Percentiles rank a stretch among this genome's conserved stretches.
These are phyloP conservation scores for Phytophthora agathidicida DNA, from an alignment of 352 stramenopile species.

Conservation along the genomic window DNA sequence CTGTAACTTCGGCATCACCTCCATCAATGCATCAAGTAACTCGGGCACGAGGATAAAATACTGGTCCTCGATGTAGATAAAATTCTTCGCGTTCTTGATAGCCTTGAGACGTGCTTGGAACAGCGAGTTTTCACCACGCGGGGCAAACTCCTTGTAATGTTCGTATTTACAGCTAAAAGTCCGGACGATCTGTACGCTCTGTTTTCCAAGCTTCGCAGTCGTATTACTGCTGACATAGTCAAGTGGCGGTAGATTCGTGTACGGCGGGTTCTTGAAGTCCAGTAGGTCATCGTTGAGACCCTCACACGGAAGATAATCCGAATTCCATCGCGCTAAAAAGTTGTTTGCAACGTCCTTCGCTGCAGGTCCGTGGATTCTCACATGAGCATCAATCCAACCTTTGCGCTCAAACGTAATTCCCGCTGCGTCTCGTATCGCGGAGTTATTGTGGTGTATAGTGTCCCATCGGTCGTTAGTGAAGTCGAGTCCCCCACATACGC, in stretches of 20 bases:
- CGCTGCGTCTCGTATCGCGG: slow-evolving; percentile 32
- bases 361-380: slow-evolving; percentile 48
- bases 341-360: slow-evolving; percentile 53
- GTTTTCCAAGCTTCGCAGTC: slow-evolving; percentile 4
- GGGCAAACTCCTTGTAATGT: slow-evolving; percentile 55
- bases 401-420: slow-evolving; percentile 43
- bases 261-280: slow-evolving; percentile 47
- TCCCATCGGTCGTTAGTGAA: slow-evolving; percentile 66
- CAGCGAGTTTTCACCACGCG: slow-evolving; percentile 47
- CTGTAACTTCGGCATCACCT: slow-evolving; percentile 47
- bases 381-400: slow-evolving; percentile 58
- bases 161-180: slow-evolving; percentile 63
- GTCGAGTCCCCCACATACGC: slow-evolving; percentile 64
- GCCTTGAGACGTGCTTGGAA: slow-evolving; percentile 46
- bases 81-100: slow-evolving; percentile 49
- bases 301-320: slow-evolving; percentile 23
- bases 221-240: slow-evolving; percentile 3
- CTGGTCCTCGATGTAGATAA: slow-evolving; percentile 24
- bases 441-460: slow-evolving; percentile 49
- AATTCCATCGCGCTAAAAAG: slow-evolving; percentile 61
- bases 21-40: slow-evolving; percentile 47
- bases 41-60: slow-evolving; percentile 41
- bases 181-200: slow-evolving; percentile 43
- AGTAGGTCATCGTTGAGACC: slow-evolving; percentile 37
- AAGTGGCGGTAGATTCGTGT: slow-evolving; percentile 4